Conservation (phyloP, 2,329 filamentous ascomycete species). For the Penicillium palitans region DNA sequence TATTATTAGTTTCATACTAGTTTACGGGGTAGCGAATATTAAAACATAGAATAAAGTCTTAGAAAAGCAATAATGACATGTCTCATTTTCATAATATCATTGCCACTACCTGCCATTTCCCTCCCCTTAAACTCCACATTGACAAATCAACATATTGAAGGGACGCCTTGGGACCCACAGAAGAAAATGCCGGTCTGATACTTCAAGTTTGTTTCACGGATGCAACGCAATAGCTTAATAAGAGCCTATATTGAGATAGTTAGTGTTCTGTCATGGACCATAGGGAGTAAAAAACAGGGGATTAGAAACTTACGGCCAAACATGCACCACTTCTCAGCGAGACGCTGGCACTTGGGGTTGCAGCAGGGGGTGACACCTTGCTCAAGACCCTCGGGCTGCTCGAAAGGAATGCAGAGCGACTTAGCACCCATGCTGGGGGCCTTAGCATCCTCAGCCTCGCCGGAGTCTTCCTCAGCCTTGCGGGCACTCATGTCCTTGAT, state of each 20-base stretch:
- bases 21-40: not conserved
- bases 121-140: conserved; percentile 8
- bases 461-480: conserved; percentile 59
- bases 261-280: not conserved
- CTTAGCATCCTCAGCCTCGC: conserved; percentile 71
- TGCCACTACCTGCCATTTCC: conserved; percentile 9
- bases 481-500: conserved; percentile 91
- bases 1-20: not conserved
- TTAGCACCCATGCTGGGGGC: conserved; percentile 76
- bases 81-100: conserved; percentile 16
- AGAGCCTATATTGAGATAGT: conserved; percentile 1
- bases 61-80: conserved; percentile 10
- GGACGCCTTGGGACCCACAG: conserved; percentile 2
- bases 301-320: conserved; percentile 68
- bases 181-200: conserved; percentile 1
- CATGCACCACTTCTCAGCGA: conserved; percentile 86
- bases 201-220: conserved; percentile 1
- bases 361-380: conserved; percentile 85
- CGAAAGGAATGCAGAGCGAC: conserved; percentile 75
- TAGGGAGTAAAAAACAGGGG: conserved; percentile 5
- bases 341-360: conserved; percentile 76
- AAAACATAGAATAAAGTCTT: not conserved
- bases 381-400: conserved; percentile 78
- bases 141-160: conserved; percentile 5
- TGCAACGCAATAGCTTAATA: conserved; percentile 3